phyloP scores from a whole-genome alignment of 306 rosid species.

The Quercus dentata region DNA sequence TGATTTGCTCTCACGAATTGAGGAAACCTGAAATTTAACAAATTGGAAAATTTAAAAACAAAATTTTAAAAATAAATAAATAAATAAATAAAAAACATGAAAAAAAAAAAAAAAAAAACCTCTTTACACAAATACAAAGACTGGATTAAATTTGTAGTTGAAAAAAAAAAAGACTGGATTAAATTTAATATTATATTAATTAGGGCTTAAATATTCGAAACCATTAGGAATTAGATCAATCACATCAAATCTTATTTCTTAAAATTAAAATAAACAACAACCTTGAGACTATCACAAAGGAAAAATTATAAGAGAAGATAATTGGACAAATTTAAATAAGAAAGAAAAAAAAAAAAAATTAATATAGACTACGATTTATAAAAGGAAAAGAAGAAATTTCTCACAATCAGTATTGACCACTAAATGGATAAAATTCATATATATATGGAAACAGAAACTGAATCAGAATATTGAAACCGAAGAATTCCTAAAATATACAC shows the following conservation, averaged over 20 bases:
- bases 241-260: neutral
- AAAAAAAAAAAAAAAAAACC: neutral
- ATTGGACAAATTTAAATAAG: neutral
- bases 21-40: slow-evolving; percentile 60
- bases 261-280: neutral
- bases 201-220: too few relatives aligned
- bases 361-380: neutral
- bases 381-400: neutral
- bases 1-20: slow-evolving; percentile 87
- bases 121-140: neutral
- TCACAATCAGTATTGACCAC: neutral
- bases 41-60: neutral
- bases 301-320: neutral
- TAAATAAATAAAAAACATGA: too few relatives aligned
- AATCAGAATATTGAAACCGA: neutral
- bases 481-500: neutral
- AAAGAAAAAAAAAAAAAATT: neutral
- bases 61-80: too few relatives aligned
- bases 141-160: too few relatives aligned
- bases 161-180: too few relatives aligned
- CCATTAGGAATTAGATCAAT: too few relatives aligned
- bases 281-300: neutral
- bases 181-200: too few relatives aligned
- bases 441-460: neutral
- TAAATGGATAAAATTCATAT: neutral